Evolutionary conservation across 2,329 filamentous ascomycete species (phyloP), one percentile per base, ranked within the genome.

Genomic region (Colletotrichum chrysophilum): DNA sequence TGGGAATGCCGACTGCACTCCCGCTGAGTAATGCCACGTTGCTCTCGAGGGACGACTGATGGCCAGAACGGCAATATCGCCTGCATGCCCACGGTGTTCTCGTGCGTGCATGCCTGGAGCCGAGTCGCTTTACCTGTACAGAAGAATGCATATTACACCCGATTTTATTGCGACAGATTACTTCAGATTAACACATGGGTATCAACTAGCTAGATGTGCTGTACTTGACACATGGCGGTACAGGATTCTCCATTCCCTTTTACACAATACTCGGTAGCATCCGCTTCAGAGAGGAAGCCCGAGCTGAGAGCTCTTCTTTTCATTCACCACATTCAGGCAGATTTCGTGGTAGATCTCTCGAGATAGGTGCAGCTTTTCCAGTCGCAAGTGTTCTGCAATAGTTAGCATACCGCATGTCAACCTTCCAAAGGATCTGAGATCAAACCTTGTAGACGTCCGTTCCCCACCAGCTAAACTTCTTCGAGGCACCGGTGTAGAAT

Each of bases 381-480:
- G 21, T 77, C 72, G 32, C 73, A 77, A 16, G 69, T 77, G 16
- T 77, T 69, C 69, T 77, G 26, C 7, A n/a, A 21, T 5, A 4
- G 14, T 28, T 24, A 55, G 7, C 1, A 48, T 12, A n/a, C 18
- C 1, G 38, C 38, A n/a, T n/a, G 1, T 43, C 18, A 0, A 12
- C 3, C 9, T 0, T n/a, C 1, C 0, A n/a, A n/a, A 21, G 43
- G 1, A 12, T 0, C 0, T 3, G 43, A 10, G 43, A 21, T 38
- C 70, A 66, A 38, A 79, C 78, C 70, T 78, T 69, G 62, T 80
- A 71, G 10, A 80, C 78, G 2, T 76, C 71, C 7, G 81, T 83
- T 9, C 82, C 82, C 81, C 82, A 83, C 82, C 81, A 84, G 3
- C 52, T 77, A 24, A 83, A 75, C 3, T 79, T 68, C 13, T 79